Evolutionary conservation across 352 stramenopile genomes (phyloP).

Genomic region (Pseudoperonospora humuli): DNA sequence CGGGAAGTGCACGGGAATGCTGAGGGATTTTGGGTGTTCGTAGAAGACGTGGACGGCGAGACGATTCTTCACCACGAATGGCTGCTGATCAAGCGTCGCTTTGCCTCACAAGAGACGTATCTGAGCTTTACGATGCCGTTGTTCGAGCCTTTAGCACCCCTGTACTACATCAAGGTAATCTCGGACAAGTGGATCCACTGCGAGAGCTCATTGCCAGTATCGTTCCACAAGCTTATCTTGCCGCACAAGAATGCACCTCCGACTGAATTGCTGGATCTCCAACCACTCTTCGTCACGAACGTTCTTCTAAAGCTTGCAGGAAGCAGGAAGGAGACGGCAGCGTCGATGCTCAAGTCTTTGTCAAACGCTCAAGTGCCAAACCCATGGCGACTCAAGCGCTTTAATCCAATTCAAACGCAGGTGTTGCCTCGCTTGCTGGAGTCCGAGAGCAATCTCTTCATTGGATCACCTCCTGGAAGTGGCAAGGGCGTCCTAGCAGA

Average conservation of each 20-base stretch:
- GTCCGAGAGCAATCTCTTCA: conserved; percentile 91
- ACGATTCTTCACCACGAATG: conserved; percentile 98
- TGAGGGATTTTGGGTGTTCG: conserved; percentile 96
- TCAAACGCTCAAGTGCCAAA: conserved; percentile 35
- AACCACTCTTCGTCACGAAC: conserved; percentile 91
- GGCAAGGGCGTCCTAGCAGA: conserved; percentile 93
- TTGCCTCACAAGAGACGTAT: conserved; percentile 73
- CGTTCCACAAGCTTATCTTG: conserved; percentile 98
- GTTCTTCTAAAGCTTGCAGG: conserved; percentile 60
- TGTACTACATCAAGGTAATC: conserved; percentile 98
- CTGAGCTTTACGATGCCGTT: conserved; percentile 96
- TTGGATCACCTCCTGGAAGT: conserved; percentile 92
- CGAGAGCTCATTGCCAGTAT: conserved; percentile 93
- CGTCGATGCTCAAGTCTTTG: conserved; percentile 42
- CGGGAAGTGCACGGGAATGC: conserved; percentile 93
- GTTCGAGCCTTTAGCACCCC: conserved; percentile 94
- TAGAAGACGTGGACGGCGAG: conserved; percentile 98
- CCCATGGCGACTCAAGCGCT: conserved; percentile 82
- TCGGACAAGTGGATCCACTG: conserved; percentile 98
- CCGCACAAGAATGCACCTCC: conserved; percentile 97
- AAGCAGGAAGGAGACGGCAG: conserved; percentile 53
- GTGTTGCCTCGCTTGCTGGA: conserved; percentile 94
- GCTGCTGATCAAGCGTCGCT: conserved; percentile 90
- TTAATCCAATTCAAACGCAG: conserved; percentile 99
- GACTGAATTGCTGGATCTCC: conserved; percentile 97